Conservation (phyloP, 306 rosid species). For the Citrullus mucosospermus region DNA sequence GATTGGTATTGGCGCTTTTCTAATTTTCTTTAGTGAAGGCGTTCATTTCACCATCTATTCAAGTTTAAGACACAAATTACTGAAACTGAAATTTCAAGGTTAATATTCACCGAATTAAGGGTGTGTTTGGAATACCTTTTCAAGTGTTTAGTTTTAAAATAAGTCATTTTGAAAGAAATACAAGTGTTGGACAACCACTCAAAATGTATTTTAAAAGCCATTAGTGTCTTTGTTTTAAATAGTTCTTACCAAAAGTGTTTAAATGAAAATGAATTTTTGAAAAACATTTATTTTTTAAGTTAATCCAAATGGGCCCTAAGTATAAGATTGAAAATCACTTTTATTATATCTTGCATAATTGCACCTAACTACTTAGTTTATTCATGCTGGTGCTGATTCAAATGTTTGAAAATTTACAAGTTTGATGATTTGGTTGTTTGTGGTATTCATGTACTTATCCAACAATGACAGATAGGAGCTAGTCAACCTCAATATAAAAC, state of each 20-base stretch:
- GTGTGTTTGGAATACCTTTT: no score
- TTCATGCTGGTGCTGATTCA: conserved; percentile 1
- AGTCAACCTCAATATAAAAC: neutral
- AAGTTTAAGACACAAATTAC: neutral
- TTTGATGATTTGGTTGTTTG: neutral
- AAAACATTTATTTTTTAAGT: no score
- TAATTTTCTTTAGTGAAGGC: neutral
- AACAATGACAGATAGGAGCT: neutral
- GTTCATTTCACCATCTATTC: neutral
- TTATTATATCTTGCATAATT: neutral
- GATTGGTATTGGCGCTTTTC: neutral
- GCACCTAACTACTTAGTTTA: neutral
- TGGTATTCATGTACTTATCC: neutral
- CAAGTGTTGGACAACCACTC: no score
- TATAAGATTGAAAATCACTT: neutral
- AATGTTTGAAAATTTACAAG: neutral
- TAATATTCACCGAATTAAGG: neutral
- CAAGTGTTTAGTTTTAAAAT: no score
- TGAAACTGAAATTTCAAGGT: neutral
- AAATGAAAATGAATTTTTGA: no score
- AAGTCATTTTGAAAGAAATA: no score
- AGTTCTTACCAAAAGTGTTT: no score
- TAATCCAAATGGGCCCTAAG: no score
- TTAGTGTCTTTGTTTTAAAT: no score
- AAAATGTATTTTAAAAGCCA: no score